Evolutionary conservation across 305 asterid genomes (phyloP).

Genomic region (Solanum hybrid): DNA sequence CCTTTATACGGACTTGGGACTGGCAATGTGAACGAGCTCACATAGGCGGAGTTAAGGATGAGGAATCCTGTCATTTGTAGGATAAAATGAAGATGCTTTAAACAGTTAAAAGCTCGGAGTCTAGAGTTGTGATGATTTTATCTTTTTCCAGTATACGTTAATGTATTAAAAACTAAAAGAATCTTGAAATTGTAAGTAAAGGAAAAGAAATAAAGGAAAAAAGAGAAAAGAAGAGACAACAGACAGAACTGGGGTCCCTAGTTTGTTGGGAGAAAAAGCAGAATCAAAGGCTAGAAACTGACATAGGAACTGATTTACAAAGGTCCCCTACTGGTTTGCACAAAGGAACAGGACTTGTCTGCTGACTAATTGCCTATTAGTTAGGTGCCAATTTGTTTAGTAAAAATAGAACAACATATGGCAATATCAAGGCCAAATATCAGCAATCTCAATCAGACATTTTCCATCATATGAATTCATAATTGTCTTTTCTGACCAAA

Average conservation of each 20-base stretch:
- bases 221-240: not conserved
- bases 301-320: not conserved
- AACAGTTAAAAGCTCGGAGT: not conserved
- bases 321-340: conserved; percentile 3
- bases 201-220: not conserved
- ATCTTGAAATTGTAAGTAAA: not conserved
- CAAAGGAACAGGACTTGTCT: not conserved
- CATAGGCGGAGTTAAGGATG: not conserved
- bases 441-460: not conserved
- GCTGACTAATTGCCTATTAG: not conserved
- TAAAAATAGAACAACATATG: not conserved
- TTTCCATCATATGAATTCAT: not conserved
- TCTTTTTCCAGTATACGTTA: not conserved
- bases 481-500: not conserved
- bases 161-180: not conserved
- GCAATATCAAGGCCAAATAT: not conserved
- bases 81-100: not conserved
- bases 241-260: not conserved
- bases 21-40: not conserved
- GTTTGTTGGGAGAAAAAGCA: not conserved
- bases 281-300: not conserved
- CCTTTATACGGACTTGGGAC: not conserved
- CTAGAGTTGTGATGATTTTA: not conserved
- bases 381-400: not conserved
- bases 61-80: not conserved